Conservation (phyloP, 345 rosid genomes). For the Pistacia integerrima region DNA sequence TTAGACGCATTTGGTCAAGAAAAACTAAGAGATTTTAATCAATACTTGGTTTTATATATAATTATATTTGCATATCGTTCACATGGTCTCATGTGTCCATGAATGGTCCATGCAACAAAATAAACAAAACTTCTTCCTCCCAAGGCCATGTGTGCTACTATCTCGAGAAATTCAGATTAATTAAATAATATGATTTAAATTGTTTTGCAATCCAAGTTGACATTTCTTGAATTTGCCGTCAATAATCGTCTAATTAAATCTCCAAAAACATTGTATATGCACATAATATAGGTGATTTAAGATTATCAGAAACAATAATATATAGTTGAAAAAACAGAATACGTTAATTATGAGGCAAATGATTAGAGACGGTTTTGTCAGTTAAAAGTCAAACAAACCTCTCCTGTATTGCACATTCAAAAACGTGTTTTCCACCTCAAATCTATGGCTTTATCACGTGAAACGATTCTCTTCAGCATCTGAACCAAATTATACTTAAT, state of each 20-base stretch:
- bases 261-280: neutral
- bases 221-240: neutral
- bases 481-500: neutral
- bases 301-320: neutral
- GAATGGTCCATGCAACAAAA: neutral
- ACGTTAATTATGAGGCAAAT: neutral
- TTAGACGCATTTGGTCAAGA: too few relatives aligned
- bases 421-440: constrained; percentile 39
- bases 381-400: constrained; percentile 5
- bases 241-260: neutral
- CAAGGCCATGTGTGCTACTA: too few relatives aligned
- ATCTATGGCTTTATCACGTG: constrained; percentile 23
- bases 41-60: too few relatives aligned
- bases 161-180: too few relatives aligned
- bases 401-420: constrained; percentile 10
- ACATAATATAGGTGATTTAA: neutral
- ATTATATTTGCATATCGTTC: neutral
- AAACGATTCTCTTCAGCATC: constrained; percentile 28
- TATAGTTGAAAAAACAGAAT: neutral
- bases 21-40: too few relatives aligned
- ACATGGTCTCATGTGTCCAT: constrained; percentile 9
- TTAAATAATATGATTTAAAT: too few relatives aligned
- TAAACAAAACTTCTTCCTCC: too few relatives aligned
- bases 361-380: constrained; percentile 13
- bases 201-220: neutral